These are phyloP conservation scores for Stylosanthes scabra DNA, from an alignment of 331 rosid species.

Conservation along the genomic window DNA sequence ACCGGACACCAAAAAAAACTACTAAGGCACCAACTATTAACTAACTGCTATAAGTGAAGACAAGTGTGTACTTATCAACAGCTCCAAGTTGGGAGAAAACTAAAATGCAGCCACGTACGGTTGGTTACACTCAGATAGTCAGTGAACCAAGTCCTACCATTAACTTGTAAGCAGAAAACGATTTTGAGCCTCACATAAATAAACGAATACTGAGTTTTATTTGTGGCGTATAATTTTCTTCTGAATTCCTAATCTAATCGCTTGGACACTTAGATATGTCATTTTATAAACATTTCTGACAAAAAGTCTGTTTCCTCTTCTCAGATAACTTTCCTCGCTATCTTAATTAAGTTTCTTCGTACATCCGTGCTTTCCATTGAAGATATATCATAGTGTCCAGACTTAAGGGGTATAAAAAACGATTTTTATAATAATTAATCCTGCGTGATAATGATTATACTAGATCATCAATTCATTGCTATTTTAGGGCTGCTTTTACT, in stretches of 20 bases:
- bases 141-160: neutral
- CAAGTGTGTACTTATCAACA: neutral
- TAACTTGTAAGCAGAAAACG: neutral
- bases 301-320: neutral
- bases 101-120: neutral
- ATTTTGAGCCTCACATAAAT: neutral
- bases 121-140: neutral
- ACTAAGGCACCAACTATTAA: no score
- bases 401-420: neutral
- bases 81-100: conserved; percentile 1
- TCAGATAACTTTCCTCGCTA: neutral
- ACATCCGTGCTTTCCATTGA: neutral
- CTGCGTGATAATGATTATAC: no score
- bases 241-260: neutral
- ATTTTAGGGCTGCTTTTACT: no score
- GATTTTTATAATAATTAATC: neutral
- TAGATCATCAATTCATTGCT: no score
- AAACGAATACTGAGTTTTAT: neutral
- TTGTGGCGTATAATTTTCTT: neutral
- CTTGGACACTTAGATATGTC: neutral
- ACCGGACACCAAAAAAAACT: no score
- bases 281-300: neutral
- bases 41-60: neutral
- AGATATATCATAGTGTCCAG: neutral
- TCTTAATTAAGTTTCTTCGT: neutral